Percentiles rank a stretch among this genome's conserved stretches.
Conservation (phyloP, 73 alveolate genomes). For the Halteria grandinella region DNA sequence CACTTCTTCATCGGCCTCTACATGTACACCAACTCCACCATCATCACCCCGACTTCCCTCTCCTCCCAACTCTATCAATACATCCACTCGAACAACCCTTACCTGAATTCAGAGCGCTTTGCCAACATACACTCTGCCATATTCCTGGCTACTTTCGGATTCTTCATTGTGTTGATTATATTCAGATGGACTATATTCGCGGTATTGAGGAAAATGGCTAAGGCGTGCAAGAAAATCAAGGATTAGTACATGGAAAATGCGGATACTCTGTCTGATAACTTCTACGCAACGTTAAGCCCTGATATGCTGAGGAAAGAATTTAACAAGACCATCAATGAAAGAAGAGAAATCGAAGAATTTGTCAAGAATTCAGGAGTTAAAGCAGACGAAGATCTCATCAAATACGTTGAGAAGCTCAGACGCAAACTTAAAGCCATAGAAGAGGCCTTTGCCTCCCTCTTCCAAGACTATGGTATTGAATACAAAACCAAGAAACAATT, state of each 20-base stretch:
- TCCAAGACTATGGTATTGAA: not conserved
- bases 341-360: not conserved
- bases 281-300: not conserved
- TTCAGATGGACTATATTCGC: slow-evolving; percentile 1
- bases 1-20: slow-evolving; percentile 65
- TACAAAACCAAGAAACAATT: not conserved
- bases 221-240: not conserved
- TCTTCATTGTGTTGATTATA: not conserved
- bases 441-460: not conserved
- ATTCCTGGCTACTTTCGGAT: slow-evolving; percentile 19
- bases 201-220: not conserved
- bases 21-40: slow-evolving; percentile 63
- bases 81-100: not conserved
- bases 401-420: slow-evolving; percentile 7
- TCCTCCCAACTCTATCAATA: not conserved
- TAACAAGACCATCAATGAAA: slow-evolving; percentile 21
- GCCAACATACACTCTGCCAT: slow-evolving; percentile 17
- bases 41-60: slow-evolving; percentile 17
- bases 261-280: slow-evolving; percentile 16
- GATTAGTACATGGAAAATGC: not conserved
- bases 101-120: slow-evolving; percentile 20
- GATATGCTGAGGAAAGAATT: not conserved
- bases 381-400: not conserved
- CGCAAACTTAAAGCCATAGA: not conserved
- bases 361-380: not conserved